Evolutionary conservation across 2,329 filamentous ascomycete genomes (phyloP), one percentile per base, ranked within the genome.

Genomic region (Sporothrix humicola): DNA sequence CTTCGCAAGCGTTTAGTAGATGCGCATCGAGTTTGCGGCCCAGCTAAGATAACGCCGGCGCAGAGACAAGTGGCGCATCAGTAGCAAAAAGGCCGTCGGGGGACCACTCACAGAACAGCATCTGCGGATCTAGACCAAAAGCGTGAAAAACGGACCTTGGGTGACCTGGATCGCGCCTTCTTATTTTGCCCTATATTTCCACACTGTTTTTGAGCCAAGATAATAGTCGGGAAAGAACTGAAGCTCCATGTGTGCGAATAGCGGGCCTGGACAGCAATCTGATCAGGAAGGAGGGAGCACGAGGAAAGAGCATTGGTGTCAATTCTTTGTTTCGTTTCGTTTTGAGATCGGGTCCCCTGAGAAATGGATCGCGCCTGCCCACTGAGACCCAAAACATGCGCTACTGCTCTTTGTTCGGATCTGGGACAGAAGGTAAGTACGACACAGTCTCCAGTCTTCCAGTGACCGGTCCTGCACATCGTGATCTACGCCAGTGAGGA

Each of bases 71-170:
- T 23, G 63, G 44, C 20, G 15, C 63, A 10, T 20, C 63, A 68
- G 46, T 44, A 46, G 26, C 20, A 50, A 52, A 66, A 68, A 26
- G 20, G 46, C 63, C 63, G 23, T 12, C n/a, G 20, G 61, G 42
- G 61, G 13, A 26, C 61, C 61, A 66, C 61, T 66, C 63, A 68
- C 44, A 68, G 12, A 12, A 12, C 63, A 50, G 63, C 44, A 17
- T 37, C 44, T 31, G 46, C 23, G 46, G 65, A 46, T 26, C 65
- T 52, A 68, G 46, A 68, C 65, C 46, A 15, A 52, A 52, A 52
- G 8, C 46, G 63, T 65, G 9, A 17, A 46, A 37, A 23, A 15
- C 37, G 42, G 15, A 9, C n/a, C 46, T 20, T 20, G 20, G 23
- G 23, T 20, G 23, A 12, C 52, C 52, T 56, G 52, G 20, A 12